phyloP scores from a whole-genome alignment of 164 flowering plant genomes.

The Hamamelis virginiana region DNA sequence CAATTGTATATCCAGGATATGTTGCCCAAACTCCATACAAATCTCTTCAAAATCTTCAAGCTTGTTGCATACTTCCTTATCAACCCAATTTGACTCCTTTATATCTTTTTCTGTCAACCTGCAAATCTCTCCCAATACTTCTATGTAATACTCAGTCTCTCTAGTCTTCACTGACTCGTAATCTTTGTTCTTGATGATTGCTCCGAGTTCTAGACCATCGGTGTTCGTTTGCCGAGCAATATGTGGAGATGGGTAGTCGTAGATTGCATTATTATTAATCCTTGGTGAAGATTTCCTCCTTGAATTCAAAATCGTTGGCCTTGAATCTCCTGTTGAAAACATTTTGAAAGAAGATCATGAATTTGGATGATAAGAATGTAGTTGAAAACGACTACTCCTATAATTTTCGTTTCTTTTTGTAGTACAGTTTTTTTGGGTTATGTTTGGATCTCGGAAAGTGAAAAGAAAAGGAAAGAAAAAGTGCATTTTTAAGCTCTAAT shows the following conservation, averaged over 20 bases:
- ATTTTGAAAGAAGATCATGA: not conserved
- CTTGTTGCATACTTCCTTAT: not conserved
- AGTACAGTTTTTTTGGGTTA: too few species aligned
- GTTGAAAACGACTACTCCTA: too few species aligned
- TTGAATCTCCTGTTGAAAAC: not conserved
- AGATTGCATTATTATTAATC: too few species aligned
- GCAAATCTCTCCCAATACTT: constrained; percentile 13
- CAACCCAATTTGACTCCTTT: constrained; percentile 12
- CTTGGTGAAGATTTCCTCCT: constrained; percentile 2
- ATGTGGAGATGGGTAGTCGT: not conserved
- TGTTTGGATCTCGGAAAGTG: too few species aligned
- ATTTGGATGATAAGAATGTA: too few species aligned
- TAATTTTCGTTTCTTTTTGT: too few species aligned
- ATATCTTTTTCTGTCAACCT: constrained; percentile 24
- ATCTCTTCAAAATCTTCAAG: constrained; percentile 30
- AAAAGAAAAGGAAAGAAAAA: too few species aligned
- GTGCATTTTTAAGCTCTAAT: too few species aligned
- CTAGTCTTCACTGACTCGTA: not conserved
- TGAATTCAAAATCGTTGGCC: not conserved
- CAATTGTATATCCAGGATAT: constrained; percentile 23
- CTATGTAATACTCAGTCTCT: constrained; percentile 8
- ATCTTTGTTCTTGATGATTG: constrained; percentile 4
- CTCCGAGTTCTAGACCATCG: not conserved
- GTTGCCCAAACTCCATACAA: constrained; percentile 20
- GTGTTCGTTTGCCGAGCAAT: not conserved